Evolutionary conservation across 805 yeast species (phyloP).

Genomic region (Saturnispora gosingensis): DNA sequence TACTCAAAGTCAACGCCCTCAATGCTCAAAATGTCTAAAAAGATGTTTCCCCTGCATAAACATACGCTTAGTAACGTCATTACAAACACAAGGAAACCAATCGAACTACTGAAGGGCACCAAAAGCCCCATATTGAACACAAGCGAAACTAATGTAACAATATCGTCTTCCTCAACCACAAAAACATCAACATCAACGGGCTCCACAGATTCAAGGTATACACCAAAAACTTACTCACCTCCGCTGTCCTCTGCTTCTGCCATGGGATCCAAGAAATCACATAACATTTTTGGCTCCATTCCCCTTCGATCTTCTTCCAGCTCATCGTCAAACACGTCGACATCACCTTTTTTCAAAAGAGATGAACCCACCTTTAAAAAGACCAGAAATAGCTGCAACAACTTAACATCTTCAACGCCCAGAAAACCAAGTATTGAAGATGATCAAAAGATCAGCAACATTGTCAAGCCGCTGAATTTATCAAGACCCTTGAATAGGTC

Average conservation of each 20-base stretch:
- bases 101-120: not conserved
- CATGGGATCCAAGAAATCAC: not conserved
- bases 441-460: not conserved
- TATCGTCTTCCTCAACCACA: not conserved
- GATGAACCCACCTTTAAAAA: conserved; percentile 2
- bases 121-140: not conserved
- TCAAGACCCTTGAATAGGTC: conserved; percentile 1
- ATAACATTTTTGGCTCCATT: conserved; percentile 4
- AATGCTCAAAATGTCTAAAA: conserved; percentile 1
- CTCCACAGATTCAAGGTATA: not conserved
- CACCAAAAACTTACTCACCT: not conserved
- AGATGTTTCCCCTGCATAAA: conserved; percentile 3
- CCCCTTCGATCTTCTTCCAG: conserved; percentile 3
- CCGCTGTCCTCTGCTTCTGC: not conserved
- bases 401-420: not conserved
- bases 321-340: not conserved
- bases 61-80: conserved; percentile 2
- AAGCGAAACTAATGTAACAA: not conserved
- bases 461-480: conserved; percentile 11
- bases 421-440: conserved; percentile 7
- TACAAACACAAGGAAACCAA: conserved; percentile 4
- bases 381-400: not conserved
- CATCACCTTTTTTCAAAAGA: conserved; percentile 4
- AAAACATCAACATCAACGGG: not conserved
- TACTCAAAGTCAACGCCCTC: conserved; percentile 22